These are phyloP conservation scores for Dacryopinax spathularia DNA, from an alignment of 768 basidiomycete genomes.

Conservation along the genomic window DNA sequence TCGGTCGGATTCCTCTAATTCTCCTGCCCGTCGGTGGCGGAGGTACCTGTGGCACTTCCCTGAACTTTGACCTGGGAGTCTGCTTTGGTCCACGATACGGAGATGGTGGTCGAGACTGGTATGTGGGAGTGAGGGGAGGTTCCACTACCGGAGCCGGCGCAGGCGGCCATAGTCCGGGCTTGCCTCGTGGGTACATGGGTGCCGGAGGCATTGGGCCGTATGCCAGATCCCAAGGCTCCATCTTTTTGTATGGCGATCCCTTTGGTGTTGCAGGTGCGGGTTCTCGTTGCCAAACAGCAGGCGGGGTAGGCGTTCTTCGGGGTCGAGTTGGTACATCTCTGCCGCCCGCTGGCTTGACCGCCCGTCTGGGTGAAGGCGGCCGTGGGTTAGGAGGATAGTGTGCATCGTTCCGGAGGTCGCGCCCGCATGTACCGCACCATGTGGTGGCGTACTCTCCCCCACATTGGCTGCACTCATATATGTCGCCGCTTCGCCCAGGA, in stretches of 20 bases:
- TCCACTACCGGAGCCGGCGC: background rate
- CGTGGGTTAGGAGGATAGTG: background rate
- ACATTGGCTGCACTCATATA: background rate
- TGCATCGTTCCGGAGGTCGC: background rate
- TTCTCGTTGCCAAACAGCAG: background rate
- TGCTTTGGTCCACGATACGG: background rate
- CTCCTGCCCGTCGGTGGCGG: background rate
- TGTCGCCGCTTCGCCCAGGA: background rate
- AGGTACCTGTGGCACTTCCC: background rate
- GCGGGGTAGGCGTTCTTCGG: background rate
- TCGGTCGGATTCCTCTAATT: background rate
- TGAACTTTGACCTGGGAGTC: background rate
- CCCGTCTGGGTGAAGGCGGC: background rate
- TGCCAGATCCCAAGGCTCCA: background rate
- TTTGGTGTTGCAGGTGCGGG: background rate
- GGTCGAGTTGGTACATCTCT: background rate
- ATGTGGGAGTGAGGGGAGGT: background rate
- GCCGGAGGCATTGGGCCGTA: background rate
- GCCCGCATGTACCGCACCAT: background rate
- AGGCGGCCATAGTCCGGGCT: background rate
- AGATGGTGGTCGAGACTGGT: background rate
- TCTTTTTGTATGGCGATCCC: background rate
- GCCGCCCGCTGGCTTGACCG: background rate
- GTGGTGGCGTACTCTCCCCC: background rate
- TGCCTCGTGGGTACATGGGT: background rate